Evolutionary conservation across 768 basidiomycete species (phyloP), one percentile per base, ranked within the genome.

Genomic region (Boletus rex-veris): DNA sequence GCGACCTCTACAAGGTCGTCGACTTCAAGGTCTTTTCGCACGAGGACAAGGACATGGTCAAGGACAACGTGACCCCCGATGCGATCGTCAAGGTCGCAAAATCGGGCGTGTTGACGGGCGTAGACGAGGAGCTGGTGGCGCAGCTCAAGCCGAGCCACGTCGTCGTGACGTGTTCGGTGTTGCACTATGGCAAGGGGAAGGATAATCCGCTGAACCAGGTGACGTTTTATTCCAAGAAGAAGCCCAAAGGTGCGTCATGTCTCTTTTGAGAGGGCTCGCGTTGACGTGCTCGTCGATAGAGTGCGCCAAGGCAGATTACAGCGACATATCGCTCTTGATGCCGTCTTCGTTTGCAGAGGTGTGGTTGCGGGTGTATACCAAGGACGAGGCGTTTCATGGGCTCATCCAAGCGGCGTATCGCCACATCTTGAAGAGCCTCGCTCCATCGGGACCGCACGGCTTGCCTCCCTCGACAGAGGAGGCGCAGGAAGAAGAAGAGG

Each of bases 141-240:
- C 68, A 69, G 9, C 71, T 87, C 11, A 64, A 56, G 15, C 68
- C 71, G 0, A 65, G 75, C 6, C 79, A 89, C 49, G 74, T 92
- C 30, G 80, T 86, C 38, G 86, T 92, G 19, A 80, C 84, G 46
- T 73, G 83, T 14, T 68, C 82, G 2, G 60, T 66, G n/a, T 76
- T 92, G 77, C 91, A 92, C 64, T 86, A 88, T 60, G 91, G 90
- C 4, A 88, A 86, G 82, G 74, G 79, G 58, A 80, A 82, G 41
- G 67, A 73, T 56, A 89, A 88, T 60, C 91, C 91, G 1, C 63
- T 92, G 43, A 78, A 85, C 42, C 76, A 70, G 15, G 80, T 90
- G 49, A 81, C 77, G 64, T 93, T 92, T 63, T 92, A 90, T 61
- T 81, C 83, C 0, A 91, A 91, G 67, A 71, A 75, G 14, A 74